These are phyloP conservation scores for Coemansia sp. DNA, from an alignment of 192 early-diverging fungal species.

Conservation along the genomic window DNA sequence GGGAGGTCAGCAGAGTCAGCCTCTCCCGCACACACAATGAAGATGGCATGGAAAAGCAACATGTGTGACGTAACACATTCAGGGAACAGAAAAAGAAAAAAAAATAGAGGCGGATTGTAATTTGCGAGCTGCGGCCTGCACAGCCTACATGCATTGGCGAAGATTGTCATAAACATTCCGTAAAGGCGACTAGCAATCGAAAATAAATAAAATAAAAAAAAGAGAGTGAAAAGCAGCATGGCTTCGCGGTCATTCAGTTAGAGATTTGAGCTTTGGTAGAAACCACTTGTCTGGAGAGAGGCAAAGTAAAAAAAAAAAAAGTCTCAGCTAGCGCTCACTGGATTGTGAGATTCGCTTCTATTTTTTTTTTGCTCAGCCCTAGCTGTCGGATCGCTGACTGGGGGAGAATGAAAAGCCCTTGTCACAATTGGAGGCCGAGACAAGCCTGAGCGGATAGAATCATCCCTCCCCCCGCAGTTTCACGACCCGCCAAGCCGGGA, in stretches of 20 bases:
- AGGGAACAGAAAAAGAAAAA: background rate
- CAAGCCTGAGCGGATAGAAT: background rate
- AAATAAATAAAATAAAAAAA: no score
- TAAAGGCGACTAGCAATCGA: background rate
- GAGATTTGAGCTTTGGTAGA: no score
- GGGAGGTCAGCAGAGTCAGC: constrained; percentile 9
- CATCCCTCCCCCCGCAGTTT: background rate
- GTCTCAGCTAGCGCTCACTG: no score
- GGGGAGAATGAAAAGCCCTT: background rate
- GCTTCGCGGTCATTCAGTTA: no score
- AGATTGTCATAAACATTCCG: no score
- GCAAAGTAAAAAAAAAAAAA: no score
- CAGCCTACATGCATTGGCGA: constrained; percentile 2
- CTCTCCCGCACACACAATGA: background rate
- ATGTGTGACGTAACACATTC: constrained; percentile 3
- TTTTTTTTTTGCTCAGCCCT: background rate
- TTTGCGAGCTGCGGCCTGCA: background rate
- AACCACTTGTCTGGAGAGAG: background rate
- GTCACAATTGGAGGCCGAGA: no score
- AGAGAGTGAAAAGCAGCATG: no score
- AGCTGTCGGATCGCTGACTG: background rate
- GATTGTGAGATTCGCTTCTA: no score
- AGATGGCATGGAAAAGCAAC: no score
- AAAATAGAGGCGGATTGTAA: background rate
- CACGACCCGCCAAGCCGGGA: background rate